Conservation (phyloP, 345 rosid species). For the Gossypium australe region DNA sequence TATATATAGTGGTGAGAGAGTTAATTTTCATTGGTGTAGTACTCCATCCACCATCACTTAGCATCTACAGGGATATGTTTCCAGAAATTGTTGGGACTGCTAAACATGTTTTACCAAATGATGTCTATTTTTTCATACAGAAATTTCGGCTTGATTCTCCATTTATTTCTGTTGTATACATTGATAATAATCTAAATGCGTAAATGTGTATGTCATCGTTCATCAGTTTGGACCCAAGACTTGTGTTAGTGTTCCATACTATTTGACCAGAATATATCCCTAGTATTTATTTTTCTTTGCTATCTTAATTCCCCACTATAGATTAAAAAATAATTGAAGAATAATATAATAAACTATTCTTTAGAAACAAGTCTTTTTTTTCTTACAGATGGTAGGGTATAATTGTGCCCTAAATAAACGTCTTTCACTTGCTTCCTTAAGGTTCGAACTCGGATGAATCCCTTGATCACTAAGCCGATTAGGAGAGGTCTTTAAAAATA, state of each 20-base stretch:
- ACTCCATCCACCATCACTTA: neutral
- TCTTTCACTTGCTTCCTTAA: too few species aligned
- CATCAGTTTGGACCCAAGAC: neutral
- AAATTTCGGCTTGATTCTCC: neutral
- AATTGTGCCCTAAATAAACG: too few species aligned
- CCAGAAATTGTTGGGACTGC: neutral
- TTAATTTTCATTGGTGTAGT: neutral
- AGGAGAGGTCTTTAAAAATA: too few species aligned
- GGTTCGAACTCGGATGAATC: accelerated
- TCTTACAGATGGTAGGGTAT: too few species aligned
- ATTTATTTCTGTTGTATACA: neutral
- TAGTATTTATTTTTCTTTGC: too few species aligned
- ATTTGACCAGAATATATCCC: neutral
- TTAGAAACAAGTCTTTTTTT: too few species aligned
- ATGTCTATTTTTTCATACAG: neutral
- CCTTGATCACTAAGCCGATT: too few species aligned
- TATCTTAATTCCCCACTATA: too few species aligned
- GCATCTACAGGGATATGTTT: neutral
- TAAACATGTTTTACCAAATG: neutral
- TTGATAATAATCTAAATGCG: neutral
- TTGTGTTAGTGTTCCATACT: neutral
- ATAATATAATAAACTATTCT: too few species aligned
- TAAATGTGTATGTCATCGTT: neutral
- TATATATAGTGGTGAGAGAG: neutral
- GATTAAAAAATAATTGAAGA: too few species aligned